A percentile compares a stretch with the other conserved stretches of the same genome.
Evolutionary conservation across 768 basidiomycete genomes (phyloP).

Genomic region (Mycena epipterygia): DNA sequence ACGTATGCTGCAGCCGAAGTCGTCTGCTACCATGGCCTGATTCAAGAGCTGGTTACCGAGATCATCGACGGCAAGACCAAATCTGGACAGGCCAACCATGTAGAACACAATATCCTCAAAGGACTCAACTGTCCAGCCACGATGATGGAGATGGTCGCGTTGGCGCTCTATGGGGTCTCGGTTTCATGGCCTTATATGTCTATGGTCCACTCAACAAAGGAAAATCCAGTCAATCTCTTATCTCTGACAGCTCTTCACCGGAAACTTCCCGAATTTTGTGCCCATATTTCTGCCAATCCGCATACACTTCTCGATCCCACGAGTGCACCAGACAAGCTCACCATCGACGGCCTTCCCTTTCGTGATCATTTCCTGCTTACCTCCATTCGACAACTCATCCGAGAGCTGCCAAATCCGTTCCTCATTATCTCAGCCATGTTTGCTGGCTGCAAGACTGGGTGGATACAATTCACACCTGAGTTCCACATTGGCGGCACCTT

Average conservation of each 20-base stretch:
- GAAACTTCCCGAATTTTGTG: slow-evolving; percentile 2
- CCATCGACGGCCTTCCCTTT: background rate
- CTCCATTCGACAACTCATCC: background rate
- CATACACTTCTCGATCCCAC: slow-evolving; percentile 8
- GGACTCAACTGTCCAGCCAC: no score
- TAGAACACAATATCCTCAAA: slow-evolving; percentile 39
- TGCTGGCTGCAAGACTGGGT: background rate
- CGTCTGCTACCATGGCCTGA: no score
- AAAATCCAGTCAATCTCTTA: background rate
- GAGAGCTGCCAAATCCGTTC: background rate
- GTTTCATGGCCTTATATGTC: no score
- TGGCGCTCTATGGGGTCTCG: no score
- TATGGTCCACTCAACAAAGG: no score
- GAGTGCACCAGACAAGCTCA: background rate
- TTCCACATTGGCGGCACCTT: background rate
- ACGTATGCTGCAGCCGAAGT: no score
- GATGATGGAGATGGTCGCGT: no score
- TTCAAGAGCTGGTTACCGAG: slow-evolving; percentile 31
- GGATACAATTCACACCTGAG: slow-evolving; percentile 10
- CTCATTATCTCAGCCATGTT: background rate
- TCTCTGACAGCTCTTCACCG: slow-evolving; percentile 2
- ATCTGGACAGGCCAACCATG: slow-evolving; percentile 34
- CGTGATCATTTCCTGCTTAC: background rate
- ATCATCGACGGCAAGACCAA: slow-evolving; percentile 34
- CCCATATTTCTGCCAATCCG: no score